Evolutionary conservation across 2,329 filamentous ascomycete genomes (phyloP).

Genomic region (Colletotrichum sp.): DNA sequence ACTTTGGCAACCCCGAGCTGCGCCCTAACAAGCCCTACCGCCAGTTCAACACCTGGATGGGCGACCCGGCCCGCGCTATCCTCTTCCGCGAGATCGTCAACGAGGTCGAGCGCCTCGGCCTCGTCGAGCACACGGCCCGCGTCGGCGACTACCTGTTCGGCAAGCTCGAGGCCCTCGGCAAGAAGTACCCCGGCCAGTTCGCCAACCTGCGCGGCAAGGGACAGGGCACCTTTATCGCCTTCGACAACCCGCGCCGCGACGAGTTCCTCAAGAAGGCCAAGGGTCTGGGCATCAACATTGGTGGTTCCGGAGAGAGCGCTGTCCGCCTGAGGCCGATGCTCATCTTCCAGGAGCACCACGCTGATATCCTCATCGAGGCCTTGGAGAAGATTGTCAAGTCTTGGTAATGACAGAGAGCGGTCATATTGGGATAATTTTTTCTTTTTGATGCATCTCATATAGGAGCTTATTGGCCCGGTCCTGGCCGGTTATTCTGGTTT

Average conservation of each 20-base stretch:
- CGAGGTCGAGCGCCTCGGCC: conserved; percentile 76
- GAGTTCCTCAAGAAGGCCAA: conserved; percentile 82
- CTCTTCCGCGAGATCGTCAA: conserved; percentile 86
- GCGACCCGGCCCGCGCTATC: conserved; percentile 83
- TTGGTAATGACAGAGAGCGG: conserved; percentile 16
- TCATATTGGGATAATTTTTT: not conserved
- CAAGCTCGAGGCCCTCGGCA: conserved; percentile 70
- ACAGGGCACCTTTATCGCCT: conserved; percentile 91
- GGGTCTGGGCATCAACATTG: conserved; percentile 83
- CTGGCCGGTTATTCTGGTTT: not conserved
- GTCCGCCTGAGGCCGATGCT: conserved; percentile 89
- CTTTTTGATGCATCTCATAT: not conserved
- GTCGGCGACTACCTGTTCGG: conserved; percentile 81
- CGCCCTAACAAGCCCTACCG: conserved; percentile 92
- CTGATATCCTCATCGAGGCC: conserved; percentile 80
- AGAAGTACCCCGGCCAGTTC: conserved; percentile 78
- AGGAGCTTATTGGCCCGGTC: not conserved
- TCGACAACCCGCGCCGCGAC: conserved; percentile 82
- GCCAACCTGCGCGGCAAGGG: conserved; percentile 85
- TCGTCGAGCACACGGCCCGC: conserved; percentile 80
- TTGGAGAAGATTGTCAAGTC: conserved; percentile 75
- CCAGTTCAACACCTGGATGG: conserved; percentile 99
- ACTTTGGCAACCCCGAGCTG: conserved; percentile 80
- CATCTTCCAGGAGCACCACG: conserved; percentile 90
- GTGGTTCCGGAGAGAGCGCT: conserved; percentile 77